Evolutionary conservation across 768 basidiomycete species (phyloP), one percentile per base, ranked within the genome.

Genomic region (Termitomyces sp.): DNA sequence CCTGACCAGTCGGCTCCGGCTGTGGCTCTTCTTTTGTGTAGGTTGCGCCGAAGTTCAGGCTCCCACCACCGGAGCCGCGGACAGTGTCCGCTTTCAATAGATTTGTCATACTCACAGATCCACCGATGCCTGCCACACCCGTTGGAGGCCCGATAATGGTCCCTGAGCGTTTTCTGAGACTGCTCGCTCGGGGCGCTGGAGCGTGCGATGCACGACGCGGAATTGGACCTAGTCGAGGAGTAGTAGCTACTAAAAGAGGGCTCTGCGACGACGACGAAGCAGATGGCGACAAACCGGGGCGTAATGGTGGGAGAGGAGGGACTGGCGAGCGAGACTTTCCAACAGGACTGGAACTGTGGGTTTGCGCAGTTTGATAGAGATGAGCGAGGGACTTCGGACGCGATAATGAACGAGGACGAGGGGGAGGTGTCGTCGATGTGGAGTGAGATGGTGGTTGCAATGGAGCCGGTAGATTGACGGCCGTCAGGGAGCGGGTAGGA

Each of bases 141-240:
- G 58, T 59, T 18, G 65, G 57, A 7, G 61, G 60, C 9, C 65
- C 67, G n/a, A 71, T 57, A 39, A 70, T 63, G 26, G 69, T 75
- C 47, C 71, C 71, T 2, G 73, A 69, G 26, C 71, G 68, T 49
- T 69, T 71, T 31, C 72, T 65, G 43, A 65, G 63, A 43, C 24
- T 47, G 29, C 61, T 57, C 7, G 65, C 57, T 46, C 67, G 64
- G 26, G 71, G 65, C 20, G 67, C 61, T 27, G 68, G 71, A 2
- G 66, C 69, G 31, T 62, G 62, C 20, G 70, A 73, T 18, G 64
- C 56, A 4, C 68, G 60, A 34, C 69, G 68, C 9, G 63, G 46
- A 20, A 72, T 64, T 8, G 63, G 56, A 1, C 65, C 61, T 16
- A 53, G 63, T 41, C 39, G 59, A 57, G 12, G 55, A 16, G 52